Conservation (phyloP, 202 grass and related monocot genomes). For the Brachypodium distachyon region DNA sequence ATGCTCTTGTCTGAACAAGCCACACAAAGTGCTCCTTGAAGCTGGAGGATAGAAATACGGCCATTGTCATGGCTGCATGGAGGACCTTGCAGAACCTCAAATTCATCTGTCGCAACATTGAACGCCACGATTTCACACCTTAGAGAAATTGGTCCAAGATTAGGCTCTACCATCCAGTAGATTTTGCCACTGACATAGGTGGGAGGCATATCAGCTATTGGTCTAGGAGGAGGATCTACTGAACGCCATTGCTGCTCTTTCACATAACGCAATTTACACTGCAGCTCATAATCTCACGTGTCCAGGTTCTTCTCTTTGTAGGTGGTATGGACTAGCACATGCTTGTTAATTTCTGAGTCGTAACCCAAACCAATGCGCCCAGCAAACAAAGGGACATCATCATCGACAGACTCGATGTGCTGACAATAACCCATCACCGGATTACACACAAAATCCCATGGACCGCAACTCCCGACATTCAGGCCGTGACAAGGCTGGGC, state of each 20-base stretch:
- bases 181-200: background rate
- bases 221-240: constrained; percentile 11
- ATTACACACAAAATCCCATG: constrained; percentile 16
- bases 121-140: background rate
- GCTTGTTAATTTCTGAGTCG: background rate
- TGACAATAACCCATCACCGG: background rate
- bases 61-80: constrained; percentile 1
- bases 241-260: background rate
- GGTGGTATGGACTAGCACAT: background rate
- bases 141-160: background rate
- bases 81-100: constrained; percentile 11
- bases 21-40: constrained; percentile 7
- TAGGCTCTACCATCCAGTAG: constrained; percentile 10
- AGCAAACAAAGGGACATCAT: background rate
- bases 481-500: constrained; percentile 15
- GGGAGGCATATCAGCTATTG: background rate
- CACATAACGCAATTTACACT: background rate
- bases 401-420: background rate
- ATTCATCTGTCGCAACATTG: background rate
- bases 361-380: constrained; percentile 8
- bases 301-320: constrained; percentile 17
- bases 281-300: constrained; percentile 1
- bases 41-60: background rate
- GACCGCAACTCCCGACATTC: constrained; percentile 6
- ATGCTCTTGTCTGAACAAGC: background rate